Evolutionary conservation across 768 basidiomycete genomes (phyloP).

Genomic region (Agaricus sinodeliciosus): DNA sequence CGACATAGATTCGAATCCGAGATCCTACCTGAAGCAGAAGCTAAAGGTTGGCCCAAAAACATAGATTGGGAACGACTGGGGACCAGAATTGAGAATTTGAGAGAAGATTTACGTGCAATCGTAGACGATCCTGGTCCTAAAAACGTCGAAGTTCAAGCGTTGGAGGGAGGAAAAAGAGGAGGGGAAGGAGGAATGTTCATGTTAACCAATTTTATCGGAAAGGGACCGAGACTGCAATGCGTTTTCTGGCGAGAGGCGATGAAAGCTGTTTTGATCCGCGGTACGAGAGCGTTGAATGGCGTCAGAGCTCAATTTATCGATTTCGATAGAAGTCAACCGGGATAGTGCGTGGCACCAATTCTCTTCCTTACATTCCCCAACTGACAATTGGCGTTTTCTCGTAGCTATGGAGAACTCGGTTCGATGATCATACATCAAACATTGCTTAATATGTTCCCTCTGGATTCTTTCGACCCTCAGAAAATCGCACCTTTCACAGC

Average conservation of each 20-base stretch:
- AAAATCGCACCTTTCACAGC: slow-evolving; percentile 59
- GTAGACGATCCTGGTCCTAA: slow-evolving; percentile 38
- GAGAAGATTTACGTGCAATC: slow-evolving; percentile 37
- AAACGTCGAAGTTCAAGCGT: slow-evolving; percentile 11
- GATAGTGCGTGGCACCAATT: slow-evolving; percentile 60
- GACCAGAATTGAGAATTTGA: slow-evolving; percentile 47
- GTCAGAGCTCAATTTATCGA: slow-evolving; percentile 69
- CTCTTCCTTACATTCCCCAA: not conserved
- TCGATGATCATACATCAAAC: slow-evolving; percentile 76
- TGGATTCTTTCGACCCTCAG: slow-evolving; percentile 43
- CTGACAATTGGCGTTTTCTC: not conserved
- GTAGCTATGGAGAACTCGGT: slow-evolving; percentile 82
- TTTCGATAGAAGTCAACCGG: slow-evolving; percentile 81
- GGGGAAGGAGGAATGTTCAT: slow-evolving; percentile 10
- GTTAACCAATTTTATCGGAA: slow-evolving; percentile 16
- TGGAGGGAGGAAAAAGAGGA: not conserved
- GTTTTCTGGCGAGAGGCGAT: slow-evolving; percentile 67
- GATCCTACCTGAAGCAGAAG: slow-evolving; percentile 64
- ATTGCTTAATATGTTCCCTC: slow-evolving; percentile 70
- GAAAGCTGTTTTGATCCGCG: slow-evolving; percentile 56
- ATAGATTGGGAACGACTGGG: slow-evolving; percentile 60
- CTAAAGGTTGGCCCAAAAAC: slow-evolving; percentile 68
- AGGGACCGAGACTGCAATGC: slow-evolving; percentile 32
- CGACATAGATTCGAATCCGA: slow-evolving; percentile 73
- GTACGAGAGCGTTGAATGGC: slow-evolving; percentile 58